Evolutionary conservation across 371 early-diverging fungal genomes (phyloP).

Genomic region (Parasitella parasitica): DNA sequence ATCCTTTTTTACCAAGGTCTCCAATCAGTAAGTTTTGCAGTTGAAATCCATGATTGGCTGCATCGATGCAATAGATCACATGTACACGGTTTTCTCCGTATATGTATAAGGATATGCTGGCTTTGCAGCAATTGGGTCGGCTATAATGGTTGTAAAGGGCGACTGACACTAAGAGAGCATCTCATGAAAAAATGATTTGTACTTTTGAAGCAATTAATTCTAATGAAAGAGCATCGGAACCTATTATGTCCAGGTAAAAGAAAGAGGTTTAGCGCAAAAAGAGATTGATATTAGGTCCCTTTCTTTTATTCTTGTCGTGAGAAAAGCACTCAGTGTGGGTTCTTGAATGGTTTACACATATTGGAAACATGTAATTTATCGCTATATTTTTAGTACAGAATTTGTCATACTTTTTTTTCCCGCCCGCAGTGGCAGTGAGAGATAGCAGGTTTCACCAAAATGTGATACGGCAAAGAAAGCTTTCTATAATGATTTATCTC

Average conservation of each 20-base stretch:
- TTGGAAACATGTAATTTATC: not conserved
- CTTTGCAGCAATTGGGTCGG: not conserved
- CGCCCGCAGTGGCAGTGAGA: not conserved
- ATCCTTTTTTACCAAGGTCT: not conserved
- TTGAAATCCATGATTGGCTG: not conserved
- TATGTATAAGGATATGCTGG: not conserved
- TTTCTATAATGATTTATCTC: not conserved
- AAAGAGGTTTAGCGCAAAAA: not conserved
- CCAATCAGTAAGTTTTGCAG: not conserved
- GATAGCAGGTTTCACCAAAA: not conserved
- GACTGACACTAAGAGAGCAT: not conserved
- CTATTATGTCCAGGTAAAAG: too few relatives aligned
- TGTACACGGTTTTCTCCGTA: constrained; percentile 18
- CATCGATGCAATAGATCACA: constrained; percentile 4
- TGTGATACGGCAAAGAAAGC: not conserved
- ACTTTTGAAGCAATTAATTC: not conserved
- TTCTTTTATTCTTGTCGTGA: not conserved
- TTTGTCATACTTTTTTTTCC: not conserved
- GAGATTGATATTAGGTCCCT: not conserved
- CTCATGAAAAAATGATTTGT: not conserved
- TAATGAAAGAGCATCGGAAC: too few relatives aligned
- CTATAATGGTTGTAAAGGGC: not conserved
- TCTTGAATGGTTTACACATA: not conserved
- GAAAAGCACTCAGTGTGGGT: not conserved
- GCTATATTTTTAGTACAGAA: not conserved